Percentiles rank a stretch among this genome's conserved stretches.
Evolutionary conservation across 352 stramenopile genomes (phyloP).

Genomic region (Pythium phragmiticola): DNA sequence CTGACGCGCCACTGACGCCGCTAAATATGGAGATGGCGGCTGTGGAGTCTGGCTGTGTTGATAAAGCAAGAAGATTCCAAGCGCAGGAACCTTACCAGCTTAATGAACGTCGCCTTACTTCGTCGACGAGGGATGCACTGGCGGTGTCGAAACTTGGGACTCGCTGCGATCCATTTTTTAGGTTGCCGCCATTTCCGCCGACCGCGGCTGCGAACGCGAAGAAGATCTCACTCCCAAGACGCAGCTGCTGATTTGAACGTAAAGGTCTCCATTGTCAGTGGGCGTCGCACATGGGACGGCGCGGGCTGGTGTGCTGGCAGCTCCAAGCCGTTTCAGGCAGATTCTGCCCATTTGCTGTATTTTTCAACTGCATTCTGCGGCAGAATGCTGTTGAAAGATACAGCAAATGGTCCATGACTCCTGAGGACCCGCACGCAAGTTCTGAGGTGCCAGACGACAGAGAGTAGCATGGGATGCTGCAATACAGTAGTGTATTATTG

Average conservation of each 20-base stretch:
- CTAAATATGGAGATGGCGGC: background rate
- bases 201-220: background rate
- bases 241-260: slow-evolving; percentile 9
- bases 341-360: background rate
- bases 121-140: too few relatives aligned
- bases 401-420: background rate
- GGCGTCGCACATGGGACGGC: slow-evolving; percentile 6
- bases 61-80: background rate
- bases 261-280: background rate
- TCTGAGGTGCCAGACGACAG: background rate
- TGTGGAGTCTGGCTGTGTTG: too few relatives aligned
- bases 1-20: too few relatives aligned
- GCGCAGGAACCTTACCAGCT: too few relatives aligned
- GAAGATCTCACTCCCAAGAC: slow-evolving; percentile 1
- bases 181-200: background rate
- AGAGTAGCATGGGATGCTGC: background rate
- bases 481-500: background rate
- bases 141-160: too few relatives aligned
- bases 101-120: too few relatives aligned
- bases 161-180: too few relatives aligned
- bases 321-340: slow-evolving; percentile 9
- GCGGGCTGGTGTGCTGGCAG: background rate
- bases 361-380: background rate
- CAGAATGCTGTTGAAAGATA: background rate
- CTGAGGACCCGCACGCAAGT: slow-evolving; percentile 4